Evolutionary conservation across 2,329 filamentous ascomycete genomes (phyloP), one percentile per base, ranked within the genome.

Genomic region (Colletotrichum chlorophyti): DNA sequence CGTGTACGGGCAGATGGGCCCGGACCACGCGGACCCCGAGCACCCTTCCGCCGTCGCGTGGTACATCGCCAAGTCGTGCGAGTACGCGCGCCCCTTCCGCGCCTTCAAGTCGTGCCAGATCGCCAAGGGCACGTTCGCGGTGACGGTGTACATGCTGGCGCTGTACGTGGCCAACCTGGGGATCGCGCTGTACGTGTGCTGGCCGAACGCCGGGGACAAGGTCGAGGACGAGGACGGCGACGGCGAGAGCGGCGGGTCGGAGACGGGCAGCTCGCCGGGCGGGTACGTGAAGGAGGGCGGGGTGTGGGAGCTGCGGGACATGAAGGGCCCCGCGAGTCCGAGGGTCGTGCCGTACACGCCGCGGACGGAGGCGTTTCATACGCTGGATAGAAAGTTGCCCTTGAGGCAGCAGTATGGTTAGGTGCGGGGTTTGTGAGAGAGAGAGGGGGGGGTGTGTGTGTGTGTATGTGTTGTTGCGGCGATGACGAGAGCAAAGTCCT

Each of bases 61-160:
- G 91, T 93, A 93, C 71, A 84, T 93, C 65, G 82, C 83, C 51
- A 86, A 89, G 70, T 85, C 83, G 61, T 94, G 91, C 74, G 77
- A 73, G 50, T 79, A 88, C 32, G 86, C 87, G 2, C 77, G 76
- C 50, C 76, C 80, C 5, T 80, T 80, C 60, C 74, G 73, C 46
- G 81, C 83, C 24, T 77, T 83, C 43, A 74, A 80, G 52, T 85
- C 84, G 65, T 94, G 91, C 71, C 73, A 79, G 67, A 81, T 90
- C 70, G 89, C 90, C 6, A 89, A 91, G 70, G 83, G 80, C 49
- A 79, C 81, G 12, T 89, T 91, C 65, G 88, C 83, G 12, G 78
- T 85, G 17, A 86, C 86, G 1, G 72, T 87, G 12, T 77, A 87
- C 63, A 86, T 91, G 83, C 76, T 91, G n/a, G 67, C 73, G n/a